These are phyloP conservation scores for Dictyostelium capitatum DNA, from an alignment of 78 protist genomes.

Conservation along the genomic window DNA sequence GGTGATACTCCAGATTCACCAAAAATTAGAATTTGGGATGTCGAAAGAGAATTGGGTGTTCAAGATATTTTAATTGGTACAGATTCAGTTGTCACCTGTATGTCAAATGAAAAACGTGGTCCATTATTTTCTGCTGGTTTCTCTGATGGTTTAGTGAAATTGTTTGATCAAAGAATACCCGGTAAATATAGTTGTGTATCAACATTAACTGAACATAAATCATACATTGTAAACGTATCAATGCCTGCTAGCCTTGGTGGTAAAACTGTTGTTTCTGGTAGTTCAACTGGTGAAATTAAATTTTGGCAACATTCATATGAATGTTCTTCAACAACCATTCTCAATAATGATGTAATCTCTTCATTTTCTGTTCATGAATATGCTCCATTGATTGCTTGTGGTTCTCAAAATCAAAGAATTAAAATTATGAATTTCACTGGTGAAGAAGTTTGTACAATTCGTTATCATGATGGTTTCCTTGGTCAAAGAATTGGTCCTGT, in stretches of 20 bases:
- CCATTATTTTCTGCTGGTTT: constrained; percentile 76
- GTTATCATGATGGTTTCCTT: constrained; percentile 94
- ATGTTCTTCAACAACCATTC: constrained; percentile 51
- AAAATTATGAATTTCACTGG: constrained; percentile 83
- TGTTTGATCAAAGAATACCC: constrained; percentile 75
- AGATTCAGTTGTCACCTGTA: constrained; percentile 64
- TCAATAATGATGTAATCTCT: constrained; percentile 44
- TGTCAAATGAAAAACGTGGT: constrained; percentile 74
- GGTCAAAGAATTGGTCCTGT: constrained; percentile 96
- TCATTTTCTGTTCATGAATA: constrained; percentile 76
- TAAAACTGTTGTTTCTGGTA: constrained; percentile 51
- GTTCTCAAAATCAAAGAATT: constrained; percentile 77
- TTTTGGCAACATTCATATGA: constrained; percentile 81
- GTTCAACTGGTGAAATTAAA: constrained; percentile 73
- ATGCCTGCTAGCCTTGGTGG: constrained; percentile 71
- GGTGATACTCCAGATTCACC: constrained; percentile 64
- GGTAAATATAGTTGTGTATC: constrained; percentile 71
- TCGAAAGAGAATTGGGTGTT: constrained; percentile 80
- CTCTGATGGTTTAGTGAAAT: constrained; percentile 80
- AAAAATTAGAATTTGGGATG: constrained; percentile 89
- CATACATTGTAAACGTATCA: constrained; percentile 65
- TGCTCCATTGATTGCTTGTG: constrained; percentile 83
- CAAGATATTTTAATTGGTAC: constrained; percentile 59
- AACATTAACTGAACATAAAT: constrained; percentile 72
- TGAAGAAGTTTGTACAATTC: constrained; percentile 71